These are phyloP conservation scores for Hirsutella rhossiliensis DNA, from an alignment of 2,329 filamentous ascomycete species.

Conservation along the genomic window DNA sequence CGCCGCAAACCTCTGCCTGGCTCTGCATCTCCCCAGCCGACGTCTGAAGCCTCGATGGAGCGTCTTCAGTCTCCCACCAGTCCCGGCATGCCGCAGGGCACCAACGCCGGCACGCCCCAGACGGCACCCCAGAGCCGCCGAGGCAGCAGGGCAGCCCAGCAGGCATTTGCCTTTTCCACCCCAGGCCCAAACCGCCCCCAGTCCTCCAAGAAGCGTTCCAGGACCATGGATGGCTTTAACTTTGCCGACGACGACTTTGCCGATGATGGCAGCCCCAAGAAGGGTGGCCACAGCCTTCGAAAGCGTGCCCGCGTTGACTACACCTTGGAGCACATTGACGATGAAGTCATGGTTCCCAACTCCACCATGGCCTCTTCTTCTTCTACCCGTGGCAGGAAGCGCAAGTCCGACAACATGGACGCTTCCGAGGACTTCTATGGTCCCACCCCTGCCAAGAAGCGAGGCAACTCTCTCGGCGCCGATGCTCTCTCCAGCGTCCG, in stretches of 20 bases:
- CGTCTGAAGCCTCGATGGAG: conserved; percentile 18
- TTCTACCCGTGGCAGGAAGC: conserved; percentile 20
- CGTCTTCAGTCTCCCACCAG: conserved; percentile 14
- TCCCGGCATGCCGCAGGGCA: conserved; percentile 18
- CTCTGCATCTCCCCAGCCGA: conserved; percentile 21
- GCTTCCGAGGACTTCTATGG: conserved; percentile 19
- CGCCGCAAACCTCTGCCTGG: conserved; percentile 19
- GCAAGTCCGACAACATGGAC: conserved; percentile 21
- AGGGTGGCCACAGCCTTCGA: conserved; percentile 46
- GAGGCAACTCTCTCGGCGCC: conserved; percentile 22
- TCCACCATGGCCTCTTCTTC: conserved; percentile 15
- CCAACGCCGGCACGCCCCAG: conserved; percentile 15
- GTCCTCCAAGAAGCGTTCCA: conserved; percentile 28
- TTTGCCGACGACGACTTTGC: conserved; percentile 29
- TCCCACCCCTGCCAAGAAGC: conserved; percentile 15
- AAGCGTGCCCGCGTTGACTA: conserved; percentile 46
- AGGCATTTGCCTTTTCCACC: conserved; percentile 25
- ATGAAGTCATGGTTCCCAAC: conserved; percentile 28
- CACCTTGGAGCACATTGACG: conserved; percentile 38
- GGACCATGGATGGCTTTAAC: conserved; percentile 27
- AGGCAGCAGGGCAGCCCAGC: conserved; percentile 21
- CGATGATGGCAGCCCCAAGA: conserved; percentile 36
- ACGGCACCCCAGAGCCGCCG: conserved; percentile 17
- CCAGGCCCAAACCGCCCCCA: conserved; percentile 15
- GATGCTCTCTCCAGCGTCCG: conserved; percentile 24